Conservation (phyloP, 106 monocot species). For the Triglochin maritima region DNA sequence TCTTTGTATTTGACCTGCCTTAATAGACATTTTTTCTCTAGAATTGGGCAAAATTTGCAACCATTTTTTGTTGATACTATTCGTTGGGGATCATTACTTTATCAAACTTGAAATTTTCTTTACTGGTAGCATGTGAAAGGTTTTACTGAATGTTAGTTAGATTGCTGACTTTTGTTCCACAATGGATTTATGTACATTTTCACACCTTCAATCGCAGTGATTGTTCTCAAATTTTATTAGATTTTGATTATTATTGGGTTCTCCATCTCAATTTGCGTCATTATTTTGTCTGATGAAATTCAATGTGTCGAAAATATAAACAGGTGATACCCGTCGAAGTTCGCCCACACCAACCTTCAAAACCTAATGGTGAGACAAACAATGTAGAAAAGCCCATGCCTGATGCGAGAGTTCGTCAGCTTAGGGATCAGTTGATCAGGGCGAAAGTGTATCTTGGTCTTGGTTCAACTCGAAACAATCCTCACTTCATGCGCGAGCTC, state of each 20-base stretch:
- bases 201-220: neutral
- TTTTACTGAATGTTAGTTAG: too few relatives aligned
- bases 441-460: slow-evolving; percentile 66
- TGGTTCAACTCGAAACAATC: slow-evolving; percentile 46
- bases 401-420: slow-evolving; percentile 55
- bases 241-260: neutral
- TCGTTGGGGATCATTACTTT: too few relatives aligned
- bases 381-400: slow-evolving; percentile 9
- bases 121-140: too few relatives aligned
- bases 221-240: neutral
- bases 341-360: slow-evolving; percentile 4
- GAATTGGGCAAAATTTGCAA: neutral
- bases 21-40: neutral
- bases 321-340: slow-evolving; percentile 6
- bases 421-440: slow-evolving; percentile 74
- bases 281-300: slow-evolving; percentile 7
- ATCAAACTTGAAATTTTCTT: too few relatives aligned
- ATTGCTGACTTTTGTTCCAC: too few relatives aligned
- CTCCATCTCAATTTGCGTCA: neutral
- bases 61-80: neutral
- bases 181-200: too few relatives aligned
- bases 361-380: slow-evolving; percentile 2
- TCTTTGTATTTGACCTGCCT: neutral
- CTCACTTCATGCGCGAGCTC: slow-evolving; percentile 61
- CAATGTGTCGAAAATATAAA: slow-evolving; percentile 5